Conservation (phyloP, 805 yeast species). For the Yarrowia yakushimensis region DNA sequence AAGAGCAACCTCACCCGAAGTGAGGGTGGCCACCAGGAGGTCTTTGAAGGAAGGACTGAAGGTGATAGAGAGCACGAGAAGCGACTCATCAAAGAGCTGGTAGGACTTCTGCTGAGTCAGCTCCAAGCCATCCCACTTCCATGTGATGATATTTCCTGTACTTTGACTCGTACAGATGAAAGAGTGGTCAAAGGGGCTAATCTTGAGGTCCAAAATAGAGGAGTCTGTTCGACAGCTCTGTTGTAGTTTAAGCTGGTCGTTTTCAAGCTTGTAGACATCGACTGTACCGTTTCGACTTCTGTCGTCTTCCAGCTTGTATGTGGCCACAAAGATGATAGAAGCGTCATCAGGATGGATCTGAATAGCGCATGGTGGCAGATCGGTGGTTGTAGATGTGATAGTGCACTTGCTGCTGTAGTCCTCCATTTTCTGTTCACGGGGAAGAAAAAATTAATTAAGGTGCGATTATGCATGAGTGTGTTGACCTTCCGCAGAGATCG, state of each 20-base stretch:
- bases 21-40: conserved; percentile 54
- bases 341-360: conserved; percentile 53
- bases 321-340: conserved; percentile 61
- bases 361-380: conserved; percentile 81
- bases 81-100: conserved; percentile 48
- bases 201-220: conserved; percentile 72
- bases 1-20: conserved; percentile 59
- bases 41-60: conserved; percentile 47
- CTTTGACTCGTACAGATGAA: conserved; percentile 68
- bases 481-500: neutral
- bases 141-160: conserved; percentile 66
- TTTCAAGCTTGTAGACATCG: conserved; percentile 47
- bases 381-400: conserved; percentile 36
- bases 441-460: neutral
- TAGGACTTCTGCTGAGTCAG: conserved; percentile 37
- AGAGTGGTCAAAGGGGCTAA: conserved; percentile 52
- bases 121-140: conserved; percentile 42
- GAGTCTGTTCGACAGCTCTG: conserved; percentile 33
- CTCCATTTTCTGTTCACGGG: conserved; percentile 4
- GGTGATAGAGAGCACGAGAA: conserved; percentile 61
- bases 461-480: neutral
- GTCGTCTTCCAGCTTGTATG: conserved; percentile 67
- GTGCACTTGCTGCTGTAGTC: conserved; percentile 9
- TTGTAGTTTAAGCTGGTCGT: conserved; percentile 29
- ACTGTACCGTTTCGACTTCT: conserved; percentile 63